These are phyloP conservation scores for Drechslerella coelobrocha DNA, from an alignment of 2,329 filamentous ascomycete species.

Conservation along the genomic window DNA sequence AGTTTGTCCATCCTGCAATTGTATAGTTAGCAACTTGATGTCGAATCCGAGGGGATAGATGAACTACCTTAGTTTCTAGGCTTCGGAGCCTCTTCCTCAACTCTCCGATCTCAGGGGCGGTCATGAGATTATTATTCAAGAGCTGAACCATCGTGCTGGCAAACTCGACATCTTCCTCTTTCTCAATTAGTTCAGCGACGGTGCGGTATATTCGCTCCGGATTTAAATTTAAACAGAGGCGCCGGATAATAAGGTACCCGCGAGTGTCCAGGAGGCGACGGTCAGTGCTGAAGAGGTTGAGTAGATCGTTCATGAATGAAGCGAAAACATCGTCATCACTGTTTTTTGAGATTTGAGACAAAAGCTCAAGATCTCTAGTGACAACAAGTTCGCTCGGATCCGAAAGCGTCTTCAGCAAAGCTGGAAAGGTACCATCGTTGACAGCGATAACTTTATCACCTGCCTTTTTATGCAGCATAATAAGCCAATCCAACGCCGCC, in stretches of 20 bases:
- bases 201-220: conserved; percentile 95
- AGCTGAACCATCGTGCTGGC: conserved; percentile 99
- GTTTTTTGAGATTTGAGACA: conserved; percentile 95
- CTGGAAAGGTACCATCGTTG: conserved; percentile 96
- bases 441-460: conserved; percentile 86
- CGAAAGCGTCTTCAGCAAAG: conserved; percentile 91
- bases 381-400: conserved; percentile 96
- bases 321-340: conserved; percentile 98
- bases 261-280: conserved; percentile 86
- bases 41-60: too few species aligned
- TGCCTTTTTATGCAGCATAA: conserved; percentile 96
- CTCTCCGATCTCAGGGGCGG: conserved; percentile 89
- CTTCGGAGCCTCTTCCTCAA: conserved; percentile 88
- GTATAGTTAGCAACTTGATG: too few species aligned
- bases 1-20: conserved; percentile 84
- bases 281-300: conserved; percentile 95
- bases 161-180: conserved; percentile 97
- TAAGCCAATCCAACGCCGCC: conserved; percentile 91
- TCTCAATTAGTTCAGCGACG: conserved; percentile 93
- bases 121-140: conserved; percentile 98
- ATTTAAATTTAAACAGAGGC: conserved; percentile 89
- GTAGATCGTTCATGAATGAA: conserved; percentile 95
- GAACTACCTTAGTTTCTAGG: conserved; percentile 82
- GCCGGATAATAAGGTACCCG: conserved; percentile 94
- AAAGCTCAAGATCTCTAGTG: conserved; percentile 86